Conservation (phyloP, 1,284 basidiomycete species). For the Cutaneotrichosporon sp. region DNA sequence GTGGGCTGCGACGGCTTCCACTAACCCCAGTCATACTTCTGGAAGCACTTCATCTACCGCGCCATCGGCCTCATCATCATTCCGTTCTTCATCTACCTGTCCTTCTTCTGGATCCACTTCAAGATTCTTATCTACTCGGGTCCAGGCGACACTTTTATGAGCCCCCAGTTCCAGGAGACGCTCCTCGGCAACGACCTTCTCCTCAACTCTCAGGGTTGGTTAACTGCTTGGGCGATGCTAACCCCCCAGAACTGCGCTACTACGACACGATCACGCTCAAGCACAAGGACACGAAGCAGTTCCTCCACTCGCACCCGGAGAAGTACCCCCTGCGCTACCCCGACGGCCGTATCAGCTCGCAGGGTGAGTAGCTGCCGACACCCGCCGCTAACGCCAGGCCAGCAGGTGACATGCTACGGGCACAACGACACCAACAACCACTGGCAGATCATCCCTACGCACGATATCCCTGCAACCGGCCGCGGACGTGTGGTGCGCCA, state of each 20-base stretch:
- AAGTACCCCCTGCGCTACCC: slow-evolving; percentile 90
- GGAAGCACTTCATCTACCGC: slow-evolving; percentile 81
- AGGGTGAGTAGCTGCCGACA: slow-evolving; percentile 50
- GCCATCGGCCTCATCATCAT: slow-evolving; percentile 80
- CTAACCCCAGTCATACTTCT: slow-evolving; percentile 69
- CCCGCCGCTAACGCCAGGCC: slow-evolving; percentile 49
- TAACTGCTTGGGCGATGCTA: slow-evolving; percentile 17
- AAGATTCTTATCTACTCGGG: slow-evolving; percentile 83
- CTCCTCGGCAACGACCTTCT: slow-evolving; percentile 86
- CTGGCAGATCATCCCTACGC: slow-evolving; percentile 94
- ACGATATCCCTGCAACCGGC: slow-evolving; percentile 80
- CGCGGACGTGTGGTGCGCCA: slow-evolving; percentile 83
- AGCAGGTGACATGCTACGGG: slow-evolving; percentile 97
- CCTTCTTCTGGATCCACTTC: slow-evolving; percentile 97
- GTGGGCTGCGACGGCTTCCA: slow-evolving; percentile 22
- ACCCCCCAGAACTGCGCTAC: slow-evolving; percentile 75
- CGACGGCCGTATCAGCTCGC: slow-evolving; percentile 90
- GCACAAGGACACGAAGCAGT: slow-evolving; percentile 90
- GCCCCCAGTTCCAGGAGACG: slow-evolving; percentile 95
- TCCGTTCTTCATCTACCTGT: slow-evolving; percentile 84
- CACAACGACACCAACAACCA: slow-evolving; percentile 70
- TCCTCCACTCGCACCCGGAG: slow-evolving; percentile 86
- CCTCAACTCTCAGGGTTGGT: slow-evolving; percentile 74
- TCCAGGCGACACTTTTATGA: slow-evolving; percentile 95
- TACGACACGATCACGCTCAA: slow-evolving; percentile 80